These are phyloP conservation scores for Mallotus nudiflorus DNA, from an alignment of 345 rosid genomes.

Conservation along the genomic window DNA sequence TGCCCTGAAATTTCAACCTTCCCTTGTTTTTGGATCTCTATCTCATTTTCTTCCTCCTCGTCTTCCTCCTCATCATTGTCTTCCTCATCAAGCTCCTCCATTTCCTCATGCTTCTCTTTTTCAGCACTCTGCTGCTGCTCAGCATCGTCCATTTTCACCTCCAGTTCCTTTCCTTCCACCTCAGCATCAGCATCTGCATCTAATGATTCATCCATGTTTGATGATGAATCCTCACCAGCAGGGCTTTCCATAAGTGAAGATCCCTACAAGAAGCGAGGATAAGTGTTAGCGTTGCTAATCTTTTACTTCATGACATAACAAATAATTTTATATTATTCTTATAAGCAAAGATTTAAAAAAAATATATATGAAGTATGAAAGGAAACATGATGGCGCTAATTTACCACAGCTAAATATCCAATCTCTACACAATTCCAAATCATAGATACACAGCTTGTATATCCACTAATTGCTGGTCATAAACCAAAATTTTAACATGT, in stretches of 20 bases:
- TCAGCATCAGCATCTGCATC: conserved; percentile 63
- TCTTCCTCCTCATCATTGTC: conserved; percentile 43
- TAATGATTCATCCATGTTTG: conserved; percentile 64
- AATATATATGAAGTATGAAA: background rate
- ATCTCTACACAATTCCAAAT: background rate
- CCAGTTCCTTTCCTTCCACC: conserved; percentile 49
- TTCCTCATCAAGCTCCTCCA: conserved; percentile 32
- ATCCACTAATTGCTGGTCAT: background rate
- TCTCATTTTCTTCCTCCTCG: conserved; percentile 46
- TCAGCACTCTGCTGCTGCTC: conserved; percentile 44
- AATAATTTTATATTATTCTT: background rate
- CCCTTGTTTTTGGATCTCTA: conserved; percentile 41
- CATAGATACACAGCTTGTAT: background rate
- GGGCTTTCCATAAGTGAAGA: conserved; percentile 64
- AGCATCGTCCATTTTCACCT: conserved; percentile 39
- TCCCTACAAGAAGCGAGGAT: conserved; percentile 43
- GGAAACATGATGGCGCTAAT: background rate
- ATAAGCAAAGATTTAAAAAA: background rate
- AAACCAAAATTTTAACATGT: background rate
- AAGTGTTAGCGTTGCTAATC: background rate
- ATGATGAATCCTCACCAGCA: conserved; percentile 63
- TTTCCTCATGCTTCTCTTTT: conserved; percentile 39
- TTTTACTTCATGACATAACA: background rate
- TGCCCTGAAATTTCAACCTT: conserved; percentile 40
- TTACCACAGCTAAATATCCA: no score